phyloP scores from a whole-genome alignment of 345 rosid species.

The Eucalyptus cloeziana region DNA sequence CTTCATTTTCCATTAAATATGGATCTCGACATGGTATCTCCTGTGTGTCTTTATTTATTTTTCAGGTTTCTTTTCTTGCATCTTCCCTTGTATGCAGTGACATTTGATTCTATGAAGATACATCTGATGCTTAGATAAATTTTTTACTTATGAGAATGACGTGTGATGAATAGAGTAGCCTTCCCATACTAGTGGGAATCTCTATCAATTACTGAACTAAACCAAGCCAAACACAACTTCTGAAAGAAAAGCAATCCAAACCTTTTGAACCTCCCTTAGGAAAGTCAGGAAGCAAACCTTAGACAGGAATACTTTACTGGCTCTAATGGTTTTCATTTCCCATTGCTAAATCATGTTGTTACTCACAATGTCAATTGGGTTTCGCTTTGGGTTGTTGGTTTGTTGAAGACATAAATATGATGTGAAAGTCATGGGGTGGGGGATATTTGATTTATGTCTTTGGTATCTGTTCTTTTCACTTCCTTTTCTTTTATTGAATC shows the following conservation, averaged over 20 bases:
- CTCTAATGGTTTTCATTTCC: background rate
- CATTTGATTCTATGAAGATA: background rate
- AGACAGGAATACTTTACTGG: background rate
- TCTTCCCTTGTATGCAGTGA: background rate
- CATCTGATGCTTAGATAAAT: background rate
- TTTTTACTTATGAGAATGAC: background rate
- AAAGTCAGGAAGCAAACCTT: background rate
- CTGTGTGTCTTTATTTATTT: background rate
- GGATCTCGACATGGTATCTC: constrained; percentile 68
- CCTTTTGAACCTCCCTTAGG: background rate
- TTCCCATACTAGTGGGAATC: background rate
- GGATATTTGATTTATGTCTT: background rate
- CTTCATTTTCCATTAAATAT: constrained; percentile 52
- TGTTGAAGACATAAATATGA: background rate
- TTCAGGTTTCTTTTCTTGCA: background rate
- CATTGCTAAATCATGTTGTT: background rate
- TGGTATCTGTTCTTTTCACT: background rate
- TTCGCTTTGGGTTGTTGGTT: background rate
- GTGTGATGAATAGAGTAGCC: background rate
- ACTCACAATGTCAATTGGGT: background rate
- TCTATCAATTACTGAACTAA: background rate
- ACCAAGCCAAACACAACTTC: background rate
- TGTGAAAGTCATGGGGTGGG: background rate
- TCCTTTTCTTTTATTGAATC: background rate
- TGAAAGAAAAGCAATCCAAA: background rate